Percentiles rank a stretch among this genome's conserved stretches.
Conservation (phyloP, 2,329 filamentous ascomycete genomes). For the Trichoderma brevicompactum region DNA sequence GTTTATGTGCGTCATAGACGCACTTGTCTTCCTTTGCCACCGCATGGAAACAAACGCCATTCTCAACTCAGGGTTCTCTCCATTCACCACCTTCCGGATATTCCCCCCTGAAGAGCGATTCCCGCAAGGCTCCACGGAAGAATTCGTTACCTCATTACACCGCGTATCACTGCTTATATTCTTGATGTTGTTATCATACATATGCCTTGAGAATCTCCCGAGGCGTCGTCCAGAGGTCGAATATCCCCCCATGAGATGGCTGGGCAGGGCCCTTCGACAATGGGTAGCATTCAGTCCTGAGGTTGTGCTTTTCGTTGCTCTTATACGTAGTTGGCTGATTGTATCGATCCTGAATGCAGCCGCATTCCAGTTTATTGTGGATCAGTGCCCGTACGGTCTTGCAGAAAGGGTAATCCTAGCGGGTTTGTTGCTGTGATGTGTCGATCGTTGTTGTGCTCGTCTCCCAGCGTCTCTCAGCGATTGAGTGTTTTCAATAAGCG, state of each 20-base stretch:
- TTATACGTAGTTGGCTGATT: neutral
- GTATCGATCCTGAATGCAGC: too few species aligned
- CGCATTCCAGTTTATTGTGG: neutral
- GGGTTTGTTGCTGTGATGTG: neutral
- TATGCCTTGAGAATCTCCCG: too few species aligned
- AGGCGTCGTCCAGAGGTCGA: neutral
- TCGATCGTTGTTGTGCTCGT: too few species aligned
- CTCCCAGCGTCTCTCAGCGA: too few species aligned
- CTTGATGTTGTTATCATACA: neutral
- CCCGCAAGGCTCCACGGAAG: too few species aligned
- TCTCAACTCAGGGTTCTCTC: neutral
- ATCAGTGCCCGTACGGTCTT: too few species aligned
- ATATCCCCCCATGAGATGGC: neutral
- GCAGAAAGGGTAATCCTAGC: neutral
- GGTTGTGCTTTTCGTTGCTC: neutral
- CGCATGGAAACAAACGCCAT: neutral
- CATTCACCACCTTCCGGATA: neutral
- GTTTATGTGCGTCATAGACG: neutral
- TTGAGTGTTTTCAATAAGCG: too few species aligned
- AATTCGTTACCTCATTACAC: too few species aligned
- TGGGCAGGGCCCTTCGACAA: neutral
- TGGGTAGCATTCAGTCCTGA: too few species aligned
- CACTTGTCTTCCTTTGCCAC: neutral
- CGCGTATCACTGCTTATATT: too few species aligned
- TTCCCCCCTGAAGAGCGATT: neutral